These are phyloP conservation scores for Phytophthora fragariaefolia DNA, from an alignment of 352 stramenopile genomes.

Conservation along the genomic window DNA sequence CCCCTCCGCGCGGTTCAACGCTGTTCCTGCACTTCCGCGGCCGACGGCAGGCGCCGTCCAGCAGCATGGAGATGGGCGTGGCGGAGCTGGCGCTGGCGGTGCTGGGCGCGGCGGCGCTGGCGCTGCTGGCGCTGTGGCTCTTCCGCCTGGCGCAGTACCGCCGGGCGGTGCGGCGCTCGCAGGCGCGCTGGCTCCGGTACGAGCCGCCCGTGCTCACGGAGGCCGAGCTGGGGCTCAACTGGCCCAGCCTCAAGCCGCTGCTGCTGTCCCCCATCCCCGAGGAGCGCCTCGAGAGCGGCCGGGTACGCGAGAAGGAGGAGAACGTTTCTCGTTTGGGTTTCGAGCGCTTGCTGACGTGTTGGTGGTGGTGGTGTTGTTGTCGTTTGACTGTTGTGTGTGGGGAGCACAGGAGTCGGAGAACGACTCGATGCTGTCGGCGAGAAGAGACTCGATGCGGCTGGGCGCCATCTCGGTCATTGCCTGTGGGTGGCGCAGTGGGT, in stretches of 20 bases:
- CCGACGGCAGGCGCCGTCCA: slow-evolving; percentile 29
- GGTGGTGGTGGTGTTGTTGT: no score
- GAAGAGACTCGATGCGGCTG: slow-evolving; percentile 42
- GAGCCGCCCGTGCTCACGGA: slow-evolving; percentile 44
- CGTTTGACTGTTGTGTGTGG: slow-evolving; percentile 9
- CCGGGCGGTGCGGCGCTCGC: slow-evolving; percentile 58
- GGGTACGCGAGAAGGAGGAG: no score
- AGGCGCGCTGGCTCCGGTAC: slow-evolving; percentile 72
- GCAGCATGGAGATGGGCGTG: slow-evolving; percentile 49
- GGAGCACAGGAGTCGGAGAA: slow-evolving; percentile 64
- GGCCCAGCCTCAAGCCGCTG: slow-evolving; percentile 59
- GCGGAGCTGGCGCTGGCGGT: slow-evolving; percentile 51
- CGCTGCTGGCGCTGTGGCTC: slow-evolving; percentile 56
- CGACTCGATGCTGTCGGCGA: slow-evolving; percentile 46
- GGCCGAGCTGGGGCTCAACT: slow-evolving; percentile 47
- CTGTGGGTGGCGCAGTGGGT: slow-evolving; percentile 40
- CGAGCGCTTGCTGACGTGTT: no score
- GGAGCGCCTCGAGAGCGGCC: slow-evolving; percentile 59
- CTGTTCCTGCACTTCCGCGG: slow-evolving; percentile 37
- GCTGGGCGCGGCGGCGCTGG: slow-evolving; percentile 45
- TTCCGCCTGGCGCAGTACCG: slow-evolving; percentile 72
- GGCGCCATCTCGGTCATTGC: slow-evolving; percentile 51
- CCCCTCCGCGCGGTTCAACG: no score
- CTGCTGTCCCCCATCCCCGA: slow-evolving; percentile 77
- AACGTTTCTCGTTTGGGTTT: no score